A percentile compares a stretch with the other conserved stretches of the same genome.
These are phyloP conservation scores for Perkinsus olseni DNA, from an alignment of 169 alveolate genomes.

Conservation along the genomic window DNA sequence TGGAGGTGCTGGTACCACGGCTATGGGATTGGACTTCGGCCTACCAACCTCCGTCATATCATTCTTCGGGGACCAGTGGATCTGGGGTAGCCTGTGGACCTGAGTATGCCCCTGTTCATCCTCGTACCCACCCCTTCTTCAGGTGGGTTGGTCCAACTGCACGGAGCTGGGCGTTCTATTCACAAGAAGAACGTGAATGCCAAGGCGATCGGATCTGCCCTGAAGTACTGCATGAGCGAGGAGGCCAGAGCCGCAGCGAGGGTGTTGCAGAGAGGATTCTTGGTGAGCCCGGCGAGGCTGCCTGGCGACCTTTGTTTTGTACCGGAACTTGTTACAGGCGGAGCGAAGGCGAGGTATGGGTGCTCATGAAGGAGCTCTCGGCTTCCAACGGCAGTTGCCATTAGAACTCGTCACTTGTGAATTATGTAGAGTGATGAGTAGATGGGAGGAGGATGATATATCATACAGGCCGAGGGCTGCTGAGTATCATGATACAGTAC, in stretches of 20 bases:
- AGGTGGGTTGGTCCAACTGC: background rate
- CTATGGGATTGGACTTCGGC: constrained; percentile 1
- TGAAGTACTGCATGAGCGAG: background rate
- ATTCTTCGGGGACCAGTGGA: constrained; percentile 5
- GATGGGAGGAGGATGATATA: background rate
- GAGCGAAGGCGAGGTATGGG: background rate
- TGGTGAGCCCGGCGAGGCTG: background rate
- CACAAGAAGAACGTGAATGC: background rate
- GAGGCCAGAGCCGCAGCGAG: background rate
- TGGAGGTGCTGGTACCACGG: constrained; percentile 10
- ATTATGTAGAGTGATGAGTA: background rate
- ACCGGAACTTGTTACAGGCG: background rate
- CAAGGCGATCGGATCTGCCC: background rate
- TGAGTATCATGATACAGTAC: background rate
- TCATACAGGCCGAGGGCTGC: background rate
- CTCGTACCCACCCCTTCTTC: background rate
- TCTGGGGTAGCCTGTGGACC: background rate
- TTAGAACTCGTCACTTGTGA: background rate
- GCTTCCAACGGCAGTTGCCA: constrained; percentile 6
- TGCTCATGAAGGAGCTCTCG: background rate
- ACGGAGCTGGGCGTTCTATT: background rate
- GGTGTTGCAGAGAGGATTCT: background rate
- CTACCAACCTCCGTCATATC: background rate
- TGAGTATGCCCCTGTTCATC: no score
- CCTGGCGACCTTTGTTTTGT: background rate